A percentile compares a stretch with the other conserved stretches of the same genome.
Evolutionary conservation across 2,329 filamentous ascomycete species (phyloP).

Genomic region (Tolypocladium tropicale): DNA sequence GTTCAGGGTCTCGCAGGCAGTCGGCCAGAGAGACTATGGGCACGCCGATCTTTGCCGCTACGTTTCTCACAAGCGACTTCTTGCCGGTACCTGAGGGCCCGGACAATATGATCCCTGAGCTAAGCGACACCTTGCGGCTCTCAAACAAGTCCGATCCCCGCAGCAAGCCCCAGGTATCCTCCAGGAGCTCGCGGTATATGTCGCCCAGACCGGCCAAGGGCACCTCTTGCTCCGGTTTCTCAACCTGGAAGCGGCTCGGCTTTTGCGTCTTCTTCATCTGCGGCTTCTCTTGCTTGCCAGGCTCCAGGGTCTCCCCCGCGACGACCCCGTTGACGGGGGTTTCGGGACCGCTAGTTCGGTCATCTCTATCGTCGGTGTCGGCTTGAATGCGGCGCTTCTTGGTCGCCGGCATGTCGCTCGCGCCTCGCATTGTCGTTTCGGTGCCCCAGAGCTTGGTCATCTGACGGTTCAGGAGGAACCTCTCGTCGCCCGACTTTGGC

Average conservation of each 20-base stretch:
- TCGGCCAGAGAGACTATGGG: conserved; percentile 52
- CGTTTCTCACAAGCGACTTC: conserved; percentile 63
- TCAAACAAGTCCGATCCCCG: conserved; percentile 11
- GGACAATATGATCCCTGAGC: conserved; percentile 57
- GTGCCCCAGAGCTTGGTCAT: conserved; percentile 29
- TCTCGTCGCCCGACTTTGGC: conserved; percentile 19
- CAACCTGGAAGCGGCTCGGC: conserved; percentile 18
- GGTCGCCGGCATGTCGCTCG: conserved; percentile 12
- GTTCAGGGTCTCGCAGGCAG: conserved; percentile 27
- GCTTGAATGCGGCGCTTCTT: conserved; percentile 24
- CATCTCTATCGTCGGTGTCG: conserved; percentile 14
- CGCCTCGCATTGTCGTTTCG: conserved; percentile 4
- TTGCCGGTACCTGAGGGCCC: conserved; percentile 77
- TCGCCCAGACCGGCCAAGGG: conserved; percentile 20
- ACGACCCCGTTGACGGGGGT: not conserved
- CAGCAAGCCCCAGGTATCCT: conserved; percentile 7
- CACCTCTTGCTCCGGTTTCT: conserved; percentile 11
- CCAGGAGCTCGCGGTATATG: conserved; percentile 11
- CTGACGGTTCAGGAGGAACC: conserved; percentile 30
- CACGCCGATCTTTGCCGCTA: conserved; percentile 61
- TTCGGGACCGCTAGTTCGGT: conserved; percentile 2
- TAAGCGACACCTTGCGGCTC: conserved; percentile 6
- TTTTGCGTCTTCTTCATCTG: conserved; percentile 19
- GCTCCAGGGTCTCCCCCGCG: not conserved
- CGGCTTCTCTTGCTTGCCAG: conserved; percentile 16